A percentile compares a stretch with the other conserved stretches of the same genome.
phyloP scores from a whole-genome alignment of 495 filamentous ascomycete genomes.

The Aspergillus asperescens region DNA sequence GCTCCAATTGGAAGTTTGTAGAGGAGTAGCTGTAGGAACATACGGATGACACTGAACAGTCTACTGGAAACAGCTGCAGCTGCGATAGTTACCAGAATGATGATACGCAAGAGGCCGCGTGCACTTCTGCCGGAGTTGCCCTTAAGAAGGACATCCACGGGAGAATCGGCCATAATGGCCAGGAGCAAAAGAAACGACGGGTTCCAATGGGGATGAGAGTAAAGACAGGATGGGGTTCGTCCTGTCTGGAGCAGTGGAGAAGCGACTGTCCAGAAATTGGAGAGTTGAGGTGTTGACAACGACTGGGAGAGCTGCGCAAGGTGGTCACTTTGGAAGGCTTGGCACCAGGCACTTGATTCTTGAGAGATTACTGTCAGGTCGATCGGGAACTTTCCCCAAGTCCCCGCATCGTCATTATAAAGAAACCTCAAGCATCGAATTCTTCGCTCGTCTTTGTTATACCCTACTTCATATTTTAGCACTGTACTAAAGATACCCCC shows the following conservation, averaged over 20 bases:
- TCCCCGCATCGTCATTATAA: slow-evolving; percentile 21
- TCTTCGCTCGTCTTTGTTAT: not conserved
- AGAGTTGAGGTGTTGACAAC: slow-evolving; percentile 36
- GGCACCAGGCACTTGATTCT: slow-evolving; percentile 28
- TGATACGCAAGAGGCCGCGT: slow-evolving; percentile 78
- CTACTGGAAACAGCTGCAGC: slow-evolving; percentile 89
- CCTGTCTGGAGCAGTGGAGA: slow-evolving; percentile 35
- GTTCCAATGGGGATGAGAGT: slow-evolving; percentile 27
- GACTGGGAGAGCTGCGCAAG: slow-evolving; percentile 39
- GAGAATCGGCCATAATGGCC: slow-evolving; percentile 52
- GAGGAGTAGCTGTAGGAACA: slow-evolving; percentile 22
- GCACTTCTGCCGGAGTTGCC: slow-evolving; percentile 67
- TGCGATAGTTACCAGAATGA: slow-evolving; percentile 90
- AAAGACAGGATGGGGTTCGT: slow-evolving; percentile 28
- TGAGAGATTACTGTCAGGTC: too few species aligned
- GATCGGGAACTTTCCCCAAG: slow-evolving; percentile 23
- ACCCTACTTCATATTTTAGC: not conserved
- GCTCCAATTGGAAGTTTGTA: slow-evolving; percentile 9
- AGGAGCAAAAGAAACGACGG: slow-evolving; percentile 26
- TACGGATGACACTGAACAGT: slow-evolving; percentile 96
- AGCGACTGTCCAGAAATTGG: slow-evolving; percentile 26
- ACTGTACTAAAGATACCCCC: too few species aligned
- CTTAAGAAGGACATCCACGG: slow-evolving; percentile 56
- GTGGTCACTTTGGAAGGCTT: slow-evolving; percentile 44
- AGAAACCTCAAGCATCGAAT: not conserved